A percentile compares a stretch with the other conserved stretches of the same genome.
Conservation (phyloP, 345 rosid genomes). For the Citrus medica region DNA sequence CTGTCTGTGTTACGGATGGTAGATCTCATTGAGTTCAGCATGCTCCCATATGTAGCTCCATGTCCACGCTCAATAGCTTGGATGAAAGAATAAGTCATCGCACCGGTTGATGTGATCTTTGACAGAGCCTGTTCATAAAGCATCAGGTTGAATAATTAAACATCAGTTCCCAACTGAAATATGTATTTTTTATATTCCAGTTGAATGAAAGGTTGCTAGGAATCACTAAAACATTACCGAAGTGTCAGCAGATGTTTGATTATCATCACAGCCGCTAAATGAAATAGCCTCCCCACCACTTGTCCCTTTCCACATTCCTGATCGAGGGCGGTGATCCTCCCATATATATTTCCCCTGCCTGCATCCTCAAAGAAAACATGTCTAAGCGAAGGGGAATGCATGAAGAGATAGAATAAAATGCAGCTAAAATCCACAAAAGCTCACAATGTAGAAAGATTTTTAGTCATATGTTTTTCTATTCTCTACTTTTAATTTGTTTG, state of each 20-base stretch:
- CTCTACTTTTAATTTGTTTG: background rate
- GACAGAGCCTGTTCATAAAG: constrained; percentile 55
- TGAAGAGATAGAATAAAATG: background rate
- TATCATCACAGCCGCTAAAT: constrained; percentile 88
- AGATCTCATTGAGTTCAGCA: constrained; percentile 71
- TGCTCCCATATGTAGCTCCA: constrained; percentile 61
- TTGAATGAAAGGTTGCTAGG: background rate
- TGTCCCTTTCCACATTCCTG: constrained; percentile 87
- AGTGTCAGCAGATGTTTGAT: constrained; percentile 84
- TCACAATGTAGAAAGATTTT: background rate
- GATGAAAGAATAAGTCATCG: constrained; percentile 91
- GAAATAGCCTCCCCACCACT: constrained; percentile 87
- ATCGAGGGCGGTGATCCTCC: constrained; percentile 83
- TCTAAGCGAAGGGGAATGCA: background rate
- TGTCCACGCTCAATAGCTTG: constrained; percentile 77
- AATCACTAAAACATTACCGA: constrained; percentile 36
- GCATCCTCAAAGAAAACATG: constrained; percentile 7
- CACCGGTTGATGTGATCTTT: constrained; percentile 72
- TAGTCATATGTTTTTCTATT: background rate
- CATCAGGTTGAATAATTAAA: background rate
- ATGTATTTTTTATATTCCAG: background rate
- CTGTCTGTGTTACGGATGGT: constrained; percentile 45
- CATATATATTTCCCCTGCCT: constrained; percentile 61
- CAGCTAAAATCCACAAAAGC: background rate
- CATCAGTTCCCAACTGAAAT: background rate